Evolutionary conservation across 257 asterid species (phyloP), one percentile per base, ranked within the genome.

Genomic region (Prunella vulgaris): DNA sequence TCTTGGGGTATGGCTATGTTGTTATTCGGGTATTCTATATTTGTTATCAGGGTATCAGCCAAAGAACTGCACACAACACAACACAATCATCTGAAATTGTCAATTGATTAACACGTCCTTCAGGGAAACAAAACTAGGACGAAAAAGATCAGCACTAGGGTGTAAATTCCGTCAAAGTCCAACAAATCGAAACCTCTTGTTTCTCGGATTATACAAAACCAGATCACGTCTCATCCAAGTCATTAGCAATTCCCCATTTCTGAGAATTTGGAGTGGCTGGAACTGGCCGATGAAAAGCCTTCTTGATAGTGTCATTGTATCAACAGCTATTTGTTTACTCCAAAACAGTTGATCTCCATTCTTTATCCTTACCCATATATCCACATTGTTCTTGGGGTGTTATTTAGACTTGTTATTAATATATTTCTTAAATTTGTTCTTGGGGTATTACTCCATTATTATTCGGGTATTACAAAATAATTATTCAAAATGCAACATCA

Each of bases 221-320:
- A 79, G 35, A 46, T 46, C 70, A 32, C 30, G n/a, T 20, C 30
- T 42, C 1, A 28, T 18, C 83, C 70, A 53, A 1, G 51, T 48
- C 65, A 71, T 60, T 14, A 79, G 12, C 30, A 79, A 21, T 12
- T 79, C 49, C 59, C 78, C 76, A 38, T 63, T 71, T 32, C 68
- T 25, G 7, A 79, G 64, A 30, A 79, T 22, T 18, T 79, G 80
- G 69, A 79, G 30, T 17, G 83, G 83, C 80, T 49, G 66, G 44
- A 75, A 61, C 8, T 8, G 63, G 13, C 83, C 70, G 9, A 21
- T 14, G 14, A 46, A 7, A 2, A 37, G 40, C 22, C 20, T 18
- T 24, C 13, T 22, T 3, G 38, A 7, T 20, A 9, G 37, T 32
- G 37, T 32, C 6, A 53, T 35, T 13, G 70, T 46, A 66, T 53